Evolutionary conservation across 2,329 filamentous ascomycete species (phyloP).

Genomic region (Bipolaris bicolor): DNA sequence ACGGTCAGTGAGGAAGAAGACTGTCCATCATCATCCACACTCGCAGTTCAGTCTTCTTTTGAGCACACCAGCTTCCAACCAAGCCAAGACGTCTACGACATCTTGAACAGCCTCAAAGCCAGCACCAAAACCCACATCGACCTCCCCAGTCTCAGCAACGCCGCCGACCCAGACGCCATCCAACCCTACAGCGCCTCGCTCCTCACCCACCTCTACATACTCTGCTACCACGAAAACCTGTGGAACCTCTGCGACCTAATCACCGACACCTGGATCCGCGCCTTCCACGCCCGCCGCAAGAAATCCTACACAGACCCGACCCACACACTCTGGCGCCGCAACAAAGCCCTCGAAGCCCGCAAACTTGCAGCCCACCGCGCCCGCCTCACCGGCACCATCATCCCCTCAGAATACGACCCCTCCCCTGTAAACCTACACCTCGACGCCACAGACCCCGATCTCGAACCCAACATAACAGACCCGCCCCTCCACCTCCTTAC

Average conservation of each 20-base stretch:
- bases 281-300: constrained; percentile 29
- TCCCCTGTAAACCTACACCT: constrained; percentile 16
- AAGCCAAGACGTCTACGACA: neutral
- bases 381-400: neutral
- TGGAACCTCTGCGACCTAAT: constrained; percentile 40
- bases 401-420: constrained; percentile 11
- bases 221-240: constrained; percentile 19
- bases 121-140: constrained; percentile 16
- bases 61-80: neutral
- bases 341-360: constrained; percentile 13
- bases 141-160: constrained; percentile 23
- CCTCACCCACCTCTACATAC: constrained; percentile 37
- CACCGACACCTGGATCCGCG: constrained; percentile 44
- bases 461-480: constrained; percentile 18
- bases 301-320: neutral
- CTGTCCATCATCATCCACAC: neutral
- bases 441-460: constrained; percentile 16
- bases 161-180: neutral
- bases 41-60: neutral
- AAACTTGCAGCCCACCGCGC: constrained; percentile 1
- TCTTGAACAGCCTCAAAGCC: constrained; percentile 1
- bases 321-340: constrained; percentile 23
- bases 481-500: constrained; percentile 23
- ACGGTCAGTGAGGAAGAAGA: neutral
- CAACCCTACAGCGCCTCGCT: constrained; percentile 26